phyloP scores from a whole-genome alignment of 164 flowering plant genomes.

The Chloranthus sessilifolius region DNA sequence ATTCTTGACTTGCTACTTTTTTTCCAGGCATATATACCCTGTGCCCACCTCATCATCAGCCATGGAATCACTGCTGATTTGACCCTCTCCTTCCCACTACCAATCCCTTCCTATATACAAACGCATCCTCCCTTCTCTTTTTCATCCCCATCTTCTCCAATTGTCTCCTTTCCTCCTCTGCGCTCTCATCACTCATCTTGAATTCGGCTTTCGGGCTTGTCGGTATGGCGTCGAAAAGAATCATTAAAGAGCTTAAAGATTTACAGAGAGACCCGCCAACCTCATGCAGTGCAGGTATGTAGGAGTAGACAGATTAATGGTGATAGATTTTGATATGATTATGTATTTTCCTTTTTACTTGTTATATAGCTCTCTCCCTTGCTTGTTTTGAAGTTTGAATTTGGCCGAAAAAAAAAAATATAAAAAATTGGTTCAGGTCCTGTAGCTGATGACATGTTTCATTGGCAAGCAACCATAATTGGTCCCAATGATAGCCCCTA shows the following conservation, averaged over 20 bases:
- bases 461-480: constrained; percentile 78
- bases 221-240: constrained; percentile 61
- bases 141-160: not conserved
- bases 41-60: constrained; percentile 23
- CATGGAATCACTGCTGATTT: constrained; percentile 17
- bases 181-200: not conserved
- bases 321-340: too few relatives aligned
- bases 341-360: too few relatives aligned
- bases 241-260: constrained; percentile 62
- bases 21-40: constrained; percentile 24
- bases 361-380: too few relatives aligned
- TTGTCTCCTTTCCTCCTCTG: not conserved
- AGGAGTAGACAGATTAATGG: not conserved
- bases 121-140: not conserved
- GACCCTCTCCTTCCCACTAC: constrained; percentile 9
- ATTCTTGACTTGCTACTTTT: constrained; percentile 19
- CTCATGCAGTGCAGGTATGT: constrained; percentile 77
- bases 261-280: constrained; percentile 76
- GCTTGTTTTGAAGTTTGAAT: not conserved
- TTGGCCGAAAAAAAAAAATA: too few relatives aligned
- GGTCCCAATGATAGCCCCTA: constrained; percentile 76
- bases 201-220: not conserved
- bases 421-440: too few relatives aligned
- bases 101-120: constrained; percentile 18
- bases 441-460: constrained; percentile 73